These are phyloP conservation scores for Peronospora belbahrii DNA, from an alignment of 352 stramenopile genomes.

Conservation along the genomic window DNA sequence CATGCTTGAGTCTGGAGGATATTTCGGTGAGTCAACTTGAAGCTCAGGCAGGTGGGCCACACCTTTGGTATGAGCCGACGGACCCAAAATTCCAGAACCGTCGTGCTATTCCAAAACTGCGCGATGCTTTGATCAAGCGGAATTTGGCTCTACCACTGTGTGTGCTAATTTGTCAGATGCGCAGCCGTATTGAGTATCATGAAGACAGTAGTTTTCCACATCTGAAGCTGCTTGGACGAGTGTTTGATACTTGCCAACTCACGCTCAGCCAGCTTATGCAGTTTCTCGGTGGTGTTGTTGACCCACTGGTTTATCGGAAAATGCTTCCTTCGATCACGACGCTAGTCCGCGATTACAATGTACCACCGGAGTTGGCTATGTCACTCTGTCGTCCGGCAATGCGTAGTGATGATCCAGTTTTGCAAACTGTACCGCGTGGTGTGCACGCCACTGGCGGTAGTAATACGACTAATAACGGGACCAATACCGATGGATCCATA, in stretches of 20 bases:
- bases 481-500: constrained; percentile 5
- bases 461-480: constrained; percentile 21
- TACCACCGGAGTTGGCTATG: constrained; percentile 70
- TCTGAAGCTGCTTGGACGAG: constrained; percentile 68
- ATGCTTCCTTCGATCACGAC: constrained; percentile 60
- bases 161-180: constrained; percentile 80
- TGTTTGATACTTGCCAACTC: constrained; percentile 83
- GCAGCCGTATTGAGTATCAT: constrained; percentile 76
- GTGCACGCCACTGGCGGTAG: constrained; percentile 36
- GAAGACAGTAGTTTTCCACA: constrained; percentile 46
- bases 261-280: constrained; percentile 82
- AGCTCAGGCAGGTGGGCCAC: constrained; percentile 65
- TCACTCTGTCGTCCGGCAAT: constrained; percentile 70
- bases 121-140: constrained; percentile 79
- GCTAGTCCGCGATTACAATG: constrained; percentile 68
- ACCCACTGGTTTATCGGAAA: constrained; percentile 57
- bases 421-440: constrained; percentile 55
- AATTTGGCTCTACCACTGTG: constrained; percentile 68
- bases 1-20: constrained; percentile 79
- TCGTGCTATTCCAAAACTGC: constrained; percentile 65
- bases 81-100: constrained; percentile 82
- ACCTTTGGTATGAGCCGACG: constrained; percentile 71
- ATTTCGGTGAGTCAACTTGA: constrained; percentile 80
- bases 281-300: constrained; percentile 71
- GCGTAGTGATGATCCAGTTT: constrained; percentile 59